Base-by-base conservation (phyloP, 257 asterid species). In the Nemophila menziesii region DNA sequence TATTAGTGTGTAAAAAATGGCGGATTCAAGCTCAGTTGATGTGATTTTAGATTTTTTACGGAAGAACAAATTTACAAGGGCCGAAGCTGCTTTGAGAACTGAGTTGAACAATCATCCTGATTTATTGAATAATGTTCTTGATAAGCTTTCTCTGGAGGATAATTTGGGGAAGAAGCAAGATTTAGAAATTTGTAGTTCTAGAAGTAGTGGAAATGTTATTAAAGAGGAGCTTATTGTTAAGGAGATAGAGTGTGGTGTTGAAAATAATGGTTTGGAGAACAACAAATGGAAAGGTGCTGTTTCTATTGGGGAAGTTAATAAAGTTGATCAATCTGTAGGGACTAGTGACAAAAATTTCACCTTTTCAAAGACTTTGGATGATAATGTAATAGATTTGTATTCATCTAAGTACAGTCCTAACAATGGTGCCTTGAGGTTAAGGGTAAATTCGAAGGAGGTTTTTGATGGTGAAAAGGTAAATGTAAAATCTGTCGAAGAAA, bases 51-150 rank as follows among this genome's bases (percentile, higher is more conserved):
- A 85, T 23, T 81, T 67, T 60, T 51, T 90, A 61, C 71, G 57
- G 61, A 62, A 62, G 75, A 90, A 90, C 66, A 81, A 85, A 14
- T 85, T 79, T 58, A 64, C 73, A 16, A 74, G 75, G 67, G 96
- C 99, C 0, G 99, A 90, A 64, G 93, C 96, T 16, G 96, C 99
- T 22, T 64, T 90, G 55, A 70, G 78, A n/a, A 67, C 74, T 46
- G 98, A 90, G 66, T 64, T 90, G 67, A 70, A 67, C 56, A 73
- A 56, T 50, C 72, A 74, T 44, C 82, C 86, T 2, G 98, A 77
- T 48, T 52, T 29, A 10, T 29, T 85, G 50, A 73, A 65, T 56
- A 82, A 62, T 34, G 52, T 66, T 43, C 68, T 85, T 57, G 79
- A 79, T 58, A 77, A 75, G 71, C 81, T 78, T 29, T 68, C 58